Evolutionary conservation across 2,329 filamentous ascomycete genomes (phyloP), one percentile per base, ranked within the genome.

Genomic region (Bipolaris oryzae): DNA sequence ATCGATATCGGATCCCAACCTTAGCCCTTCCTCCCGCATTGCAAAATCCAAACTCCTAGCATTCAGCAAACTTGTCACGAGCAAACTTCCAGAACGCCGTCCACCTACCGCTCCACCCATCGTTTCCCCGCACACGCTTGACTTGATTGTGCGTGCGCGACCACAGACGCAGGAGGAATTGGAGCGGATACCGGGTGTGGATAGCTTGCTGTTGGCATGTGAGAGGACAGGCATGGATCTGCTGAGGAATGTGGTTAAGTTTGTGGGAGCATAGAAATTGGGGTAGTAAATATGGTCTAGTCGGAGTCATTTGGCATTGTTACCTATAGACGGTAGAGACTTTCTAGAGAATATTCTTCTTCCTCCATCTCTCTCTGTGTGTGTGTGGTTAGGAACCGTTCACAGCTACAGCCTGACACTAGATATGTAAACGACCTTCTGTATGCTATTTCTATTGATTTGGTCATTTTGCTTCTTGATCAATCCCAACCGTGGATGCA

Each of bases 241-340:
- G 44, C 51, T 74, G 50, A 60, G 48, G 52, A 69, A 67, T 41
- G 61, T 75, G 7, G 39, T 61, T 18, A 73, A 68, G 35, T 73
- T 70, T 58, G 60, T 64, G 23, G 44, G 25, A 7, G 42, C 7
- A 33, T 34, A 23, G 34, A 7, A 11, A 6, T 51, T 34, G n/a
- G 16, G 13, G 2, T 33, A 13, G 9, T 6, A 28, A 6, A 18
- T 20, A 2, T 34, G 31, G 5, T 10, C 13, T 7, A 11, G 9
- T 37, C 10, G 10, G 7, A 51, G 21, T n/a, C 25, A 38, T 25
- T 21, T 5, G 11, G 6, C 11, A 31, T n/a, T 23, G 0, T 23
- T 33, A 9, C 48, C 28, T 45, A 20, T 48, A 45, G 6, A 18
- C 18, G 35, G n/a, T 49, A 25, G 7, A 25, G 9, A 25, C 13